Conservation (phyloP, 2,329 filamentous ascomycete genomes). For the Ophiostoma montium region DNA sequence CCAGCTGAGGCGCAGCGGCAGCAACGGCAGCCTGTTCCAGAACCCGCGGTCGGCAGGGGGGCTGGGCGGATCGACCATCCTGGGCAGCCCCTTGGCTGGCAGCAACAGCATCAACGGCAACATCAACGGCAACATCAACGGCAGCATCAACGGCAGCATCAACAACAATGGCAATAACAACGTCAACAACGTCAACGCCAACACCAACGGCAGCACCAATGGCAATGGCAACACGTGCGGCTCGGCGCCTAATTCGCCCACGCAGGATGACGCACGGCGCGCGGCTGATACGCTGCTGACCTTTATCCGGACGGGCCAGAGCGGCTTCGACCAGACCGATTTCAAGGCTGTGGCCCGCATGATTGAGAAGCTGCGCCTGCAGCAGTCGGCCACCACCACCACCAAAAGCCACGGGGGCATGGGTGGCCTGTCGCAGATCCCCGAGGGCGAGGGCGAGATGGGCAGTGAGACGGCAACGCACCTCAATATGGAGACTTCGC, state of each 20-base stretch:
- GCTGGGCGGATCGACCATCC: constrained; percentile 4
- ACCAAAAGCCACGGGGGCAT: constrained; percentile 17
- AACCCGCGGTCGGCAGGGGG: constrained; percentile 16
- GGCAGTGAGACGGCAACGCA: constrained; percentile 20
- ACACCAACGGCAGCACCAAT: constrained; percentile 21
- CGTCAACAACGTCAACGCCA: too few relatives aligned
- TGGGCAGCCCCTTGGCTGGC: neutral
- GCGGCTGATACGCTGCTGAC: constrained; percentile 70
- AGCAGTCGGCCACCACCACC: neutral
- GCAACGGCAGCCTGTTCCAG: constrained; percentile 30
- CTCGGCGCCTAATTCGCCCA: constrained; percentile 46
- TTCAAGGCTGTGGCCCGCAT: constrained; percentile 65
- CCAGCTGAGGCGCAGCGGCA: constrained; percentile 36
- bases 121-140: neutral
- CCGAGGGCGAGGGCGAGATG: constrained; percentile 42
- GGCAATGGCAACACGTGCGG: constrained; percentile 29
- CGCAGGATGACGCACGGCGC: constrained; percentile 70
- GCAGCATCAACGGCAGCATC: neutral
- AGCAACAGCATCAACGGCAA: constrained; percentile 2
- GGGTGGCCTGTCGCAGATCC: constrained; percentile 39
- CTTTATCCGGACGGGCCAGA: constrained; percentile 59
- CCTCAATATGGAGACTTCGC: constrained; percentile 24
- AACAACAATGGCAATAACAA: neutral
- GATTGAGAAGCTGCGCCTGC: constrained; percentile 60
- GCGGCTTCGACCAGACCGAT: constrained; percentile 60